Base-by-base conservation (phyloP, 192 early-diverging fungal species). In the Backusella luteola region DNA sequence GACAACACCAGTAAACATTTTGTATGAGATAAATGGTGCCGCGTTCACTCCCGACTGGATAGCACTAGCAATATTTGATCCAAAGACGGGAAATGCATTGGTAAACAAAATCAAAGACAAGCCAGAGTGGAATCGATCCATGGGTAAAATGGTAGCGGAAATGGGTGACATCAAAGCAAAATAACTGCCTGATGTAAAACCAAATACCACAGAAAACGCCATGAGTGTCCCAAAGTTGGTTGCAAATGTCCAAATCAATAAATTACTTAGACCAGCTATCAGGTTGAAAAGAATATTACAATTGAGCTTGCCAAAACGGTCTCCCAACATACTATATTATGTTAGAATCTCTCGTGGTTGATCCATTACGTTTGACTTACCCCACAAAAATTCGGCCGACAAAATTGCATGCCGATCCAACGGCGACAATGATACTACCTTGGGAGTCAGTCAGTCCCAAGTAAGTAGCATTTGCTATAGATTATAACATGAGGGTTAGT, bases 1-100 rank as follows among this genome's bases (percentile, higher is more conserved):
- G 14, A 49, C 32, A 44, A 63, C 67, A 21, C 81, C 77, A 26
- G 79, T 66, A 77, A 82, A 88, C 77, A 88, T 80, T 75, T 84
- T 83, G 15, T 86, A 74, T 34, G 77, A 72, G 59, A 85, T 79
- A 19, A 69, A 80, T 1, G 78, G 66, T 6, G 74, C 56, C 0
- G 83, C 76, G 7, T 52, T 34, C 6, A 83, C 66, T 49, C 74
- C 79, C 8, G 73, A n/a, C 59, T 83, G 70, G 8, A 83, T 77
- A 34, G 76, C 82, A 44, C 75, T 72, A 8, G 82, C 78, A 41
- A 83, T 83, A 67, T 75, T 72, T 21, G 82, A 75, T 29, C 79
- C 82, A 29, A 80, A 83, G 0, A 80, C 75, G 0, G 82, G 34
- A 3, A 80, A 56, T 2, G 72, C 36, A 34, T 81, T 81, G 14